A percentile compares a stretch with the other conserved stretches of the same genome.
These are phyloP conservation scores for Epichloe amarillans DNA, from an alignment of 2,329 filamentous ascomycete species.

Conservation along the genomic window DNA sequence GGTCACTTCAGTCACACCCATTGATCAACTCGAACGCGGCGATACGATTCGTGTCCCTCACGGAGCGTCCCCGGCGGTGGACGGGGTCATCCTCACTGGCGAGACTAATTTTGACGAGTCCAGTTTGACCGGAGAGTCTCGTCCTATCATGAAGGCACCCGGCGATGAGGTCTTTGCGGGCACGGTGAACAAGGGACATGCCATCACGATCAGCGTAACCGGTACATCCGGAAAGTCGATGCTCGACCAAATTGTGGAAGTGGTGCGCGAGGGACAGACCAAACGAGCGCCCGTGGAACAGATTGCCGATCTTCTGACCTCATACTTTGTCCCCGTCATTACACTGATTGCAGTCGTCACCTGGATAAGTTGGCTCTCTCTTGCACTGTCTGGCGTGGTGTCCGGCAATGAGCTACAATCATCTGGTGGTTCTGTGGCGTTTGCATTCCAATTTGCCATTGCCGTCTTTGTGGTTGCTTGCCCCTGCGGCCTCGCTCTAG, in stretches of 20 bases:
- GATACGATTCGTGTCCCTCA: slow-evolving; percentile 64
- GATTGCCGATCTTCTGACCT: slow-evolving; percentile 58
- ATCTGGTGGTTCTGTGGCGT: slow-evolving; percentile 54
- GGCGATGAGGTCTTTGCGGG: slow-evolving; percentile 59
- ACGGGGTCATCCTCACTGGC: slow-evolving; percentile 54
- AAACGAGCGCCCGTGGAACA: slow-evolving; percentile 63
- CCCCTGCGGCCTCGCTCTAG: slow-evolving; percentile 70
- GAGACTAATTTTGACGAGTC: slow-evolving; percentile 73
- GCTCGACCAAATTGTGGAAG: slow-evolving; percentile 67
- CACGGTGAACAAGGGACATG: slow-evolving; percentile 57
- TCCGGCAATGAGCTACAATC: slow-evolving; percentile 42
- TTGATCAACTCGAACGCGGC: slow-evolving; percentile 63
- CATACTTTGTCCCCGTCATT: slow-evolving; percentile 65
- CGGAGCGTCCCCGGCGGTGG: slow-evolving; percentile 73
- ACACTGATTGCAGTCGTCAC: slow-evolving; percentile 56
- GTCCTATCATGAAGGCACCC: slow-evolving; percentile 46
- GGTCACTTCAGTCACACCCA: slow-evolving; percentile 29
- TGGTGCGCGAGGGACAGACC: slow-evolving; percentile 66
- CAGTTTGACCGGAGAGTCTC: slow-evolving; percentile 71
- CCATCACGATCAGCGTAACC: slow-evolving; percentile 50
- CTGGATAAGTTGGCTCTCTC: slow-evolving; percentile 56
- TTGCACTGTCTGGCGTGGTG: slow-evolving; percentile 46
- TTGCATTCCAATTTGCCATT: slow-evolving; percentile 71
- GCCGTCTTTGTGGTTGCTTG: slow-evolving; percentile 80
- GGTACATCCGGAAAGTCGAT: slow-evolving; percentile 56